Evolutionary conservation across 305 asterid species (phyloP), one percentile per base, ranked within the genome.

Genomic region (Fraxinus sp.): DNA sequence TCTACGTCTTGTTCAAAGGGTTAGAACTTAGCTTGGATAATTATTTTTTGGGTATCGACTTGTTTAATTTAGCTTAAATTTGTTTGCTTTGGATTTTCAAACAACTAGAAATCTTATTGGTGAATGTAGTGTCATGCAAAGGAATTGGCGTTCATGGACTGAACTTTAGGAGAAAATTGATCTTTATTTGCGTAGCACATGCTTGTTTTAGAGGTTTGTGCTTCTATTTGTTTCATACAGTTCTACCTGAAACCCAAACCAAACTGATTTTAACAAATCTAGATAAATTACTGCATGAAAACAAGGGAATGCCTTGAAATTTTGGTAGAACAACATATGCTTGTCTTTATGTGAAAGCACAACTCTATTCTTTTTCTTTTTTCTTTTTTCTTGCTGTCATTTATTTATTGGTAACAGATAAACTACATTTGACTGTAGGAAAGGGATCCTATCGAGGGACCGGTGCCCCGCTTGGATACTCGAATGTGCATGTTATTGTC

Each of bases 391-490:
- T 35, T 33, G 7, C 22, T 72, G 77, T 16, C n/a, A 75, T 80
- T 43, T 75, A 78, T 5, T 28, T 78, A 9, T 77, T 81, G 78
- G 39, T 73, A 68, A 55, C 8, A 75, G 37, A 70, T 70, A 41
- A 32, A 33, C 46, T 81, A 52, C 75, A 64, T 78, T 46, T 80
- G 80, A 81, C 59, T 83, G 52, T 80, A 96, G 99, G 99, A 95
- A 88, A 92, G 98, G 89, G 97, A 96, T 87, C 98, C 98, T 32
- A 95, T 96, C 77, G 99, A 94, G 88, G 99, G 98, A 43, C 99
- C 99, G 0, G 97, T 96, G 87, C 99, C 99, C 85, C 98, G 91
- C 62, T 88, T 96, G 32, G 98, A 96, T 84, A 93, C 99, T 77
- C 97, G 98, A 83, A 86, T 96, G 83, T 92, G 97, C 92, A 89